phyloP scores from a whole-genome alignment of 2,329 filamentous ascomycete species.

The Monosporascus cannonballus region DNA sequence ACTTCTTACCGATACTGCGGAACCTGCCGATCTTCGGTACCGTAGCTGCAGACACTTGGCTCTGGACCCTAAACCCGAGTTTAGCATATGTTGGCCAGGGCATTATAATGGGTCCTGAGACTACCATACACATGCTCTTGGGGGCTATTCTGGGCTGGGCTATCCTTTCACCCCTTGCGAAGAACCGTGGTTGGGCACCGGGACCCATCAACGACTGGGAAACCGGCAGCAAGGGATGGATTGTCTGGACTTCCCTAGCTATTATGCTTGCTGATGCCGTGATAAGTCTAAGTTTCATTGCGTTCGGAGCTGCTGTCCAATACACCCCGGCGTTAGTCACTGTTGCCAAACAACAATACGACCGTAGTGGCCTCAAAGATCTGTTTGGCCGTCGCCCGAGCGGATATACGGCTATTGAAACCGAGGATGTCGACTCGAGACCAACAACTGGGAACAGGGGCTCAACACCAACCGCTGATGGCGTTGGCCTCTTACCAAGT shows the following conservation, averaged over 20 bases:
- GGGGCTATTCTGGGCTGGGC: conserved; percentile 89
- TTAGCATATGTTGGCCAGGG: conserved; percentile 97
- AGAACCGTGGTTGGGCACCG: conserved; percentile 80
- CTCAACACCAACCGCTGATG: conserved; percentile 9
- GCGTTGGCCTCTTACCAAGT: conserved; percentile 11
- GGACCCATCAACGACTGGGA: conserved; percentile 86
- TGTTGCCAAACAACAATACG: conserved; percentile 13
- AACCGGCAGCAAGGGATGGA: conserved; percentile 93
- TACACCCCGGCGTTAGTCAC: conserved; percentile 27
- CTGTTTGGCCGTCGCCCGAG: conserved; percentile 14
- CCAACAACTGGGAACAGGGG: conserved; percentile 7
- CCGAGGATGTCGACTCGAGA: conserved; percentile 17
- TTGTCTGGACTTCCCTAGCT: conserved; percentile 90
- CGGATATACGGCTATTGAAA: conserved; percentile 17
- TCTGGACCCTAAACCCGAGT: conserved; percentile 94
- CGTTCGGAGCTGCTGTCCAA: conserved; percentile 55
- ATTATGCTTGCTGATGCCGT: conserved; percentile 96
- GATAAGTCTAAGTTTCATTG: conserved; percentile 76
- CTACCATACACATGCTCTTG: conserved; percentile 90
- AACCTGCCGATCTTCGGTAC: conserved; percentile 82
- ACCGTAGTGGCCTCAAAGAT: conserved; percentile 13
- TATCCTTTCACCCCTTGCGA: conserved; percentile 81
- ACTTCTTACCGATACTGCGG: conserved; percentile 81
- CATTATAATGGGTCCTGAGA: conserved; percentile 96
- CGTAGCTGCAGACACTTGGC: conserved; percentile 69